phyloP scores from a whole-genome alignment of 1,284 basidiomycete species.

The Apiotrichum gracile region DNA sequence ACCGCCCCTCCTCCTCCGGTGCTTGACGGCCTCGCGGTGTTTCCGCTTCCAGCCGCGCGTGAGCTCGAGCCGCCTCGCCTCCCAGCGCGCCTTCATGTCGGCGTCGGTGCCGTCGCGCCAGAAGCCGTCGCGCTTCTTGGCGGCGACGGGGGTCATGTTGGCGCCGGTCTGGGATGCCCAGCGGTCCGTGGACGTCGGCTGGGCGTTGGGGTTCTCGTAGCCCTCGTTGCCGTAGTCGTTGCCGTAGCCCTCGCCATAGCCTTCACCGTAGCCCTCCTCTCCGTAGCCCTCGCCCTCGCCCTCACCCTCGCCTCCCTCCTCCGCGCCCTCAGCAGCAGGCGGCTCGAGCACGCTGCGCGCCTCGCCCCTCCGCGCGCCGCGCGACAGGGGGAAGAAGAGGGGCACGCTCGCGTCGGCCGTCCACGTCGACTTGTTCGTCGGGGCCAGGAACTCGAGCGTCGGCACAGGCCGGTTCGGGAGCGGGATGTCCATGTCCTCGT shows the following conservation, averaged over 20 bases:
- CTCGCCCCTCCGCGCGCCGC: slow-evolving; percentile 17
- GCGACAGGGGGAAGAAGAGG: slow-evolving; percentile 36
- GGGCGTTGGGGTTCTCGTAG: neutral
- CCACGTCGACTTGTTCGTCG: slow-evolving; percentile 26
- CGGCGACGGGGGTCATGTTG: neutral
- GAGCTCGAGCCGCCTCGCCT: slow-evolving; percentile 60
- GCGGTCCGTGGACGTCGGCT: neutral
- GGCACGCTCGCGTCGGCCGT: slow-evolving; percentile 31
- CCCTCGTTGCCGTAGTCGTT: neutral
- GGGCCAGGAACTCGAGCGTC: slow-evolving; percentile 10
- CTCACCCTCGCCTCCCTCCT: slow-evolving; percentile 14
- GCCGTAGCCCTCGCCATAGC: neutral
- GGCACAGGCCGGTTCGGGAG: slow-evolving; percentile 17
- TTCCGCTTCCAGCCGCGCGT: slow-evolving; percentile 74
- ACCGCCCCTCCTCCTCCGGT: slow-evolving; percentile 56
- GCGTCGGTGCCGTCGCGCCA: slow-evolving; percentile 30
- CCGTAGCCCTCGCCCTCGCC: slow-evolving; percentile 1
- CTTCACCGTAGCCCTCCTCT: neutral
- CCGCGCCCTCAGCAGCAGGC: neutral
- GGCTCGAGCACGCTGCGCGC: slow-evolving; percentile 11
- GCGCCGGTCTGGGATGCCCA: neutral
- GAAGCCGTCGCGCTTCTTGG: slow-evolving; percentile 39
- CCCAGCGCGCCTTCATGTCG: slow-evolving; percentile 65
- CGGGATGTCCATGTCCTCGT: slow-evolving; percentile 39
- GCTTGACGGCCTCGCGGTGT: slow-evolving; percentile 68